phyloP scores from a whole-genome alignment of 306 rosid species.

The Dryas octopetala region DNA sequence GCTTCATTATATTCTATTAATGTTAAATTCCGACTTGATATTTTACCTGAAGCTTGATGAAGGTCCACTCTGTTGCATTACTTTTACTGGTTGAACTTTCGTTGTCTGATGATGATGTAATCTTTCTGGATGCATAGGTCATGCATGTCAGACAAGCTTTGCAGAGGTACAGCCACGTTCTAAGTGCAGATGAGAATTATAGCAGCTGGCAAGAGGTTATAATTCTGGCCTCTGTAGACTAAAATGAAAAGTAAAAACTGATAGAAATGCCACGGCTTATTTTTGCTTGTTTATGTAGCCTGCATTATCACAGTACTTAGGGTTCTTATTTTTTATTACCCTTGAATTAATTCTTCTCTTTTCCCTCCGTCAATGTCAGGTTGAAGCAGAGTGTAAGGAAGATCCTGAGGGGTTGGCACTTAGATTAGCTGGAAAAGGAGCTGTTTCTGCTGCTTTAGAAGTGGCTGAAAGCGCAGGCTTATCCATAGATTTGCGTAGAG shows the following conservation, averaged over 20 bases:
- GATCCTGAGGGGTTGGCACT: slow-evolving; percentile 99
- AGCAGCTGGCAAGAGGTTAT: slow-evolving; percentile 97
- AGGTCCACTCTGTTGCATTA: not conserved
- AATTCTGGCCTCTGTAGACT: slow-evolving; percentile 18
- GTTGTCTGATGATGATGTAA: slow-evolving; percentile 30
- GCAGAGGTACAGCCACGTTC: slow-evolving; percentile 85
- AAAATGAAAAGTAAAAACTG: slow-evolving; percentile 5
- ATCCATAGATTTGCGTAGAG: slow-evolving; percentile 89
- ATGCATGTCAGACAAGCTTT: slow-evolving; percentile 81
- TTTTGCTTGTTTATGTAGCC: not conserved
- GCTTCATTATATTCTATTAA: slow-evolving; percentile 18
- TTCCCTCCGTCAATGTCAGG: slow-evolving; percentile 47
- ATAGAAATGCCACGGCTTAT: slow-evolving; percentile 12
- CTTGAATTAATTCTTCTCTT: not conserved
- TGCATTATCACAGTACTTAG: not conserved
- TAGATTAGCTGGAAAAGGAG: slow-evolving; percentile 93
- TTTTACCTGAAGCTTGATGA: slow-evolving; percentile 6
- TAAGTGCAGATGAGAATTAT: slow-evolving; percentile 83
- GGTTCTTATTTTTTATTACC: not conserved
- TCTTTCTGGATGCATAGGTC: slow-evolving; percentile 57
- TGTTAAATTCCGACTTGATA: slow-evolving; percentile 12
- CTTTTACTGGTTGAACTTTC: not conserved
- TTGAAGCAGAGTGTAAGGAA: slow-evolving; percentile 94
- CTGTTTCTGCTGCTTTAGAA: slow-evolving; percentile 96
- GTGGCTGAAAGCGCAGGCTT: slow-evolving; percentile 98